Conservation (phyloP, 768 basidiomycete species). For the Rhodocollybia butyracea region DNA sequence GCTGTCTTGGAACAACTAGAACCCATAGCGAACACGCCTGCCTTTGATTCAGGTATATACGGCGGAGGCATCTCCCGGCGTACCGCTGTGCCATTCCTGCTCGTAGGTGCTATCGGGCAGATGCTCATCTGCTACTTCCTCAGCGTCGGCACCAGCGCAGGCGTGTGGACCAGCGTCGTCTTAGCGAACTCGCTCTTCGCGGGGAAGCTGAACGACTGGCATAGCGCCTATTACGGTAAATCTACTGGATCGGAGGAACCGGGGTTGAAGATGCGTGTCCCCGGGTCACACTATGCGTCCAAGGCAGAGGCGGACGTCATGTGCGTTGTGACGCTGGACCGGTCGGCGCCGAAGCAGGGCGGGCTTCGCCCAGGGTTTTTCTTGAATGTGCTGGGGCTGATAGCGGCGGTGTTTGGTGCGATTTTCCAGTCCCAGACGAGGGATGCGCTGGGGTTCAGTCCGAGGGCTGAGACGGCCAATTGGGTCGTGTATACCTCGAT, state of each 20-base stretch:
- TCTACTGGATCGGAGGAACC: slow-evolving; percentile 13
- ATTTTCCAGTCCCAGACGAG: slow-evolving; percentile 21
- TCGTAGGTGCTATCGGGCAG: slow-evolving; percentile 21
- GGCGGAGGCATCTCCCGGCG: slow-evolving; percentile 16
- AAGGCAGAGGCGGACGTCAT: slow-evolving; percentile 16
- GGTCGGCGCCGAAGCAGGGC: slow-evolving; percentile 19
- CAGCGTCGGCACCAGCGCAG: slow-evolving; percentile 21
- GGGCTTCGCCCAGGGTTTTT: slow-evolving; percentile 20
- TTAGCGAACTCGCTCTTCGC: slow-evolving; percentile 20
- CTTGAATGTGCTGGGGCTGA: slow-evolving; percentile 17
- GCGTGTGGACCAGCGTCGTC: slow-evolving; percentile 23
- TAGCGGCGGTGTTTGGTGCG: slow-evolving; percentile 23
- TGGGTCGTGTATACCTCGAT: slow-evolving; percentile 24
- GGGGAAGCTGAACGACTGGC: slow-evolving; percentile 20
- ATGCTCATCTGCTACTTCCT: slow-evolving; percentile 24
- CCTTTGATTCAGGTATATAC: slow-evolving; percentile 15
- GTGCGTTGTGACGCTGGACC: slow-evolving; percentile 23
- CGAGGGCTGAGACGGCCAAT: slow-evolving; percentile 12
- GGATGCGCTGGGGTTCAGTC: slow-evolving; percentile 17
- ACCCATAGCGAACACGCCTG: slow-evolving; percentile 14
- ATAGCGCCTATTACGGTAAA: slow-evolving; percentile 20
- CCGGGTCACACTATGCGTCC: no score
- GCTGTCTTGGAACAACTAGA: slow-evolving; percentile 15
- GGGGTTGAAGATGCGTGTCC: slow-evolving; percentile 13
- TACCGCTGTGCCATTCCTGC: slow-evolving; percentile 19